Percentiles rank a stretch among this genome's conserved stretches.
Evolutionary conservation across 2,329 filamentous ascomycete genomes (phyloP).

Genomic region (Xylaria sp.): DNA sequence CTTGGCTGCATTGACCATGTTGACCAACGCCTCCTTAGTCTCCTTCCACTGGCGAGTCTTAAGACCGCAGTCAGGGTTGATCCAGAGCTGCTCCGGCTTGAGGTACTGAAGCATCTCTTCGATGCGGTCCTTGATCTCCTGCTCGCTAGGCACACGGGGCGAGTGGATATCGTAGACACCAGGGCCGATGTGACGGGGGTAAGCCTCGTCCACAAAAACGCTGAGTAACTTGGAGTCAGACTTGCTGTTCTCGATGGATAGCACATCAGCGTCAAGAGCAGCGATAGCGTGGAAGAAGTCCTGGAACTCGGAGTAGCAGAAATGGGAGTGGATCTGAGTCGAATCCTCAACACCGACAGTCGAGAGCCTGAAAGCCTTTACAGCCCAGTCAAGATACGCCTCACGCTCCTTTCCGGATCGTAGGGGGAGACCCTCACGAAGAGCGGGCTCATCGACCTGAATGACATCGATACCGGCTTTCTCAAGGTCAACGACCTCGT

Average conservation of each 20-base stretch:
- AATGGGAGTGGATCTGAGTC: slow-evolving; percentile 99
- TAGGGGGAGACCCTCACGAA: slow-evolving; percentile 98
- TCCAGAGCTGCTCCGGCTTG: slow-evolving; percentile 98
- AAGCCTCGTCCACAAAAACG: slow-evolving; percentile 97
- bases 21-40: slow-evolving; percentile 94
- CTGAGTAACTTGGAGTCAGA: slow-evolving; percentile 98
- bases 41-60: slow-evolving; percentile 99
- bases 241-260: slow-evolving; percentile 99
- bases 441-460: slow-evolving; percentile 98
- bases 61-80: slow-evolving; percentile 98
- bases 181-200: slow-evolving; percentile 97
- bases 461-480: slow-evolving; percentile 96
- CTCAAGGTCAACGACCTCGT: slow-evolving; percentile 98
- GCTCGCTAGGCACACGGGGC: slow-evolving; percentile 93
- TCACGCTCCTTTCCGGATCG: slow-evolving; percentile 93
- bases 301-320: slow-evolving; percentile 99
- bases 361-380: slow-evolving; percentile 96
- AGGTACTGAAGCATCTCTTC: slow-evolving; percentile 98
- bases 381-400: slow-evolving; percentile 96
- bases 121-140: slow-evolving; percentile 98
- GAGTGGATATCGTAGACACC: slow-evolving; percentile 99
- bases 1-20: slow-evolving; percentile 99
- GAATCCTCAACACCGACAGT: slow-evolving; percentile 93
- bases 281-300: slow-evolving; percentile 99
- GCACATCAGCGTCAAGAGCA: slow-evolving; percentile 95